These are phyloP conservation scores for Nelumbo lutea DNA, from an alignment of 164 flowering plant genomes.

Conservation along the genomic window DNA sequence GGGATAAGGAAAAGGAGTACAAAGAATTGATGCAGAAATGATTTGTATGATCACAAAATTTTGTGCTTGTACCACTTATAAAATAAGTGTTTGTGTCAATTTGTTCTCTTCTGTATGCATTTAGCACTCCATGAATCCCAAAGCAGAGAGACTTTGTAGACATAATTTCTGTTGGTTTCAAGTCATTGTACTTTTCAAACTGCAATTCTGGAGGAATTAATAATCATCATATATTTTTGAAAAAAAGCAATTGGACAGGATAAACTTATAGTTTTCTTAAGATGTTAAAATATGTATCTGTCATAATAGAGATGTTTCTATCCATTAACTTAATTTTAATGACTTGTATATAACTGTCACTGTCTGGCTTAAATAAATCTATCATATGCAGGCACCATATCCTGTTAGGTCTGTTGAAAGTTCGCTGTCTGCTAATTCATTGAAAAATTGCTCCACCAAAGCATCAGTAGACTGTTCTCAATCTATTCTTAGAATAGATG, in stretches of 20 bases:
- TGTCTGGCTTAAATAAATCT: not conserved
- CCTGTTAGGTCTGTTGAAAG: slow-evolving; percentile 56
- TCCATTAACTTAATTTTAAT: not conserved
- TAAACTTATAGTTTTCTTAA: not conserved
- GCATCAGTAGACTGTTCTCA: slow-evolving; percentile 52
- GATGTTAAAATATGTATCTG: not conserved
- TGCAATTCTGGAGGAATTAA: not conserved
- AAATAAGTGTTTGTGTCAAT: too few species aligned
- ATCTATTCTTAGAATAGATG: slow-evolving; percentile 55
- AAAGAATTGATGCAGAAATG: too few species aligned
- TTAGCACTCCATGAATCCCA: too few species aligned
- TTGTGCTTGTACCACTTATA: too few species aligned
- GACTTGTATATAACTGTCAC: not conserved
- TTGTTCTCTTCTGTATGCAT: too few species aligned
- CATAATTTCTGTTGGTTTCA: not conserved
- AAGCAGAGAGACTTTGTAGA: not conserved
- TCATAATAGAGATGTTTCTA: not conserved
- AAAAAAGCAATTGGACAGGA: not conserved
- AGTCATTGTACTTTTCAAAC: not conserved
- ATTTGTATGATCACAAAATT: too few species aligned
- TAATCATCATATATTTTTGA: not conserved
- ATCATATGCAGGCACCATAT: slow-evolving; percentile 41
- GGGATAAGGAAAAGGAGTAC: too few species aligned
- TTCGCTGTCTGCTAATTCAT: slow-evolving; percentile 43
- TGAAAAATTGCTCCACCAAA: slow-evolving; percentile 43